These are phyloP conservation scores for Globisporangium cederbergense DNA, from an alignment of 352 stramenopile species.

Conservation along the genomic window DNA sequence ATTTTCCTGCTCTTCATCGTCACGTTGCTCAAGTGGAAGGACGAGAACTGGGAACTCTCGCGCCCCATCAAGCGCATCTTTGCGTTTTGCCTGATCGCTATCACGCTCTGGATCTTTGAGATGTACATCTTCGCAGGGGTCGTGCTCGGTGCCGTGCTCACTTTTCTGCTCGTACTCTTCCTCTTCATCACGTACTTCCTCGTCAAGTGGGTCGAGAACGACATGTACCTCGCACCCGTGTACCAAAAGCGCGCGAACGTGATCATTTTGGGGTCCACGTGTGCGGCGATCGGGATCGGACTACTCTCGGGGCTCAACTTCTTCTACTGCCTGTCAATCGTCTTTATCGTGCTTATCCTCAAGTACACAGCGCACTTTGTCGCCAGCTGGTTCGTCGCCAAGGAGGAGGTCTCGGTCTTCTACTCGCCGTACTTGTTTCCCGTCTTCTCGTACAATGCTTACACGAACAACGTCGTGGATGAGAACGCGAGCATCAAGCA, in stretches of 20 bases:
- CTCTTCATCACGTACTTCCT: slow-evolving; percentile 76
- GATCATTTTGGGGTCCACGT: slow-evolving; percentile 37
- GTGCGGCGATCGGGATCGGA: slow-evolving; percentile 34
- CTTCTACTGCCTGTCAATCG: slow-evolving; percentile 84
- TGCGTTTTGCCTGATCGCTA: slow-evolving; percentile 25
- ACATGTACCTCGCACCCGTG: slow-evolving; percentile 66
- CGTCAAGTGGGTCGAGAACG: slow-evolving; percentile 83
- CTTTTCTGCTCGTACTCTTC: slow-evolving; percentile 58
- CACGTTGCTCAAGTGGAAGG: slow-evolving; percentile 75
- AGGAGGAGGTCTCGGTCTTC: slow-evolving; percentile 69
- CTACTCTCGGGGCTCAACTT: slow-evolving; percentile 56
- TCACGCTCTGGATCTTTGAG: slow-evolving; percentile 72
- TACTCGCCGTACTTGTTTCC: slow-evolving; percentile 89
- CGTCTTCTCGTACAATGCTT: slow-evolving; percentile 89
- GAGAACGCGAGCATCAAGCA: slow-evolving; percentile 68
- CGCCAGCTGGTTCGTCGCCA: slow-evolving; percentile 56
- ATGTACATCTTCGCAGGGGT: slow-evolving; percentile 71
- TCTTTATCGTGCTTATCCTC: slow-evolving; percentile 80
- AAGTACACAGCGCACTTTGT: slow-evolving; percentile 63
- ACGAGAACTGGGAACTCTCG: slow-evolving; percentile 66
- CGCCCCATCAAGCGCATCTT: slow-evolving; percentile 39
- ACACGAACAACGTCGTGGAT: slow-evolving; percentile 89
- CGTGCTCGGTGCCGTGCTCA: slow-evolving; percentile 49
- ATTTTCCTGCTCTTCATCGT: slow-evolving; percentile 70
- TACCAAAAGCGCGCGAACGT: slow-evolving; percentile 52